phyloP scores from a whole-genome alignment of 179 eudicot genomes.

The Camellia oleifera region DNA sequence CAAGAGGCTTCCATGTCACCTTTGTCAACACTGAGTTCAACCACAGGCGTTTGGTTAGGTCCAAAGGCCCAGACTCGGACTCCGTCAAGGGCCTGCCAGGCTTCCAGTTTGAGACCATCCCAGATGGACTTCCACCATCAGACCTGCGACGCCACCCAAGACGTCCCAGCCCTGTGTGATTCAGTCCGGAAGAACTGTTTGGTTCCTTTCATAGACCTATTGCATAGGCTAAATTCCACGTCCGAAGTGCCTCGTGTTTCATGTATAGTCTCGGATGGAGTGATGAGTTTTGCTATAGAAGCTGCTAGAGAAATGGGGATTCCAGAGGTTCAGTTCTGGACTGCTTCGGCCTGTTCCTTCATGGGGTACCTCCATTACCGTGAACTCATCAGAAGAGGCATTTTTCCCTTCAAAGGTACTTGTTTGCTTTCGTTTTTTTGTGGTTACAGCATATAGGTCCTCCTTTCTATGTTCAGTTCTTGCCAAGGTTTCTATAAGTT shows the following conservation, averaged over 20 bases:
- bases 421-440: not conserved
- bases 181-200: conserved; percentile 1
- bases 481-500: no score
- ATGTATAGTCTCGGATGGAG: conserved; percentile 18
- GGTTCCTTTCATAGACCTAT: not conserved
- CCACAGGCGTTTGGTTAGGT: conserved; percentile 30
- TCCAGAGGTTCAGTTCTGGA: conserved; percentile 20
- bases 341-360: conserved; percentile 22
- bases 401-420: conserved; percentile 20
- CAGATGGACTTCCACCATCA: conserved; percentile 36
- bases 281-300: conserved; percentile 10
- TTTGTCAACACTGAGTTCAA: conserved; percentile 44
- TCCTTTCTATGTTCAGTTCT: no score
- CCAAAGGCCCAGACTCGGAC: conserved; percentile 23
- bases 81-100: conserved; percentile 13
- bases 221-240: not conserved
- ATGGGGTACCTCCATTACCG: conserved; percentile 14
- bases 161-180: conserved; percentile 6
- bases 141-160: conserved; percentile 18
- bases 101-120: conserved; percentile 39
- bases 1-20: conserved; percentile 41
- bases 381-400: conserved; percentile 11
- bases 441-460: no score
- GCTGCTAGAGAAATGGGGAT: conserved; percentile 16
- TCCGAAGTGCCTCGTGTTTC: conserved; percentile 6